A percentile compares a stretch with the other conserved stretches of the same genome.
These are phyloP conservation scores for Eutrema japonicum DNA, from an alignment of 345 rosid genomes.

Conservation along the genomic window DNA sequence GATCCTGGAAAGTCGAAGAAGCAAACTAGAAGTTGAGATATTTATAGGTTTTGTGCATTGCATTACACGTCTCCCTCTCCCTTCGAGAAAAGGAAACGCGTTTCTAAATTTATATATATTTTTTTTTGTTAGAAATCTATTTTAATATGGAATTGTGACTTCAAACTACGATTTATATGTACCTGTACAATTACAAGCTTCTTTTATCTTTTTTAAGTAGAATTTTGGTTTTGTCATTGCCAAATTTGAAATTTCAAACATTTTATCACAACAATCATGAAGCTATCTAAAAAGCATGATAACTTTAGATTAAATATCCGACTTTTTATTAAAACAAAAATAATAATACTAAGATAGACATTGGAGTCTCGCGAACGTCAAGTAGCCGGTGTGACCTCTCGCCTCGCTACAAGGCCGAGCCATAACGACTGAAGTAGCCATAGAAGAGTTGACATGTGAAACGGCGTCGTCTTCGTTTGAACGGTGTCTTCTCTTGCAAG, in stretches of 20 bases:
- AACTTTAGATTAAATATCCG: not conserved
- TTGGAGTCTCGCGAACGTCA: slow-evolving; percentile 87
- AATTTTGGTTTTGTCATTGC: slow-evolving; percentile 5
- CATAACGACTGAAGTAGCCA: slow-evolving; percentile 51
- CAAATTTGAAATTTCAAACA: slow-evolving; percentile 1
- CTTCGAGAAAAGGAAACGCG: slow-evolving; percentile 22
- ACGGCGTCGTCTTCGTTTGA: slow-evolving; percentile 46
- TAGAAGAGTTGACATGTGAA: slow-evolving; percentile 39
- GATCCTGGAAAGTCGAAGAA: not conserved
- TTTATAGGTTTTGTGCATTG: not conserved
- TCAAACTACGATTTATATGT: not conserved
- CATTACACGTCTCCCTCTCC: not conserved
- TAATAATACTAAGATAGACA: slow-evolving; percentile 45
- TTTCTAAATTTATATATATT: slow-evolving; percentile 5
- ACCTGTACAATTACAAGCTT: slow-evolving; percentile 1
- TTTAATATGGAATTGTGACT: not conserved
- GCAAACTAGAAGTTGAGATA: not conserved
- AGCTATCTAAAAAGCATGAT: not conserved
- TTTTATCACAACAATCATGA: slow-evolving; percentile 3
- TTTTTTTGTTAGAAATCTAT: not conserved
- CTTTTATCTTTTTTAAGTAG: not conserved
- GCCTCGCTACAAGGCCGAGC: slow-evolving; percentile 81
- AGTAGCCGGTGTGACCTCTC: slow-evolving; percentile 93
- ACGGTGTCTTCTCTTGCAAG: slow-evolving; percentile 77
- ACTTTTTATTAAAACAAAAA: no score